These are phyloP conservation scores for Cardamine occulta DNA, from an alignment of 345 rosid species.

Conservation along the genomic window DNA sequence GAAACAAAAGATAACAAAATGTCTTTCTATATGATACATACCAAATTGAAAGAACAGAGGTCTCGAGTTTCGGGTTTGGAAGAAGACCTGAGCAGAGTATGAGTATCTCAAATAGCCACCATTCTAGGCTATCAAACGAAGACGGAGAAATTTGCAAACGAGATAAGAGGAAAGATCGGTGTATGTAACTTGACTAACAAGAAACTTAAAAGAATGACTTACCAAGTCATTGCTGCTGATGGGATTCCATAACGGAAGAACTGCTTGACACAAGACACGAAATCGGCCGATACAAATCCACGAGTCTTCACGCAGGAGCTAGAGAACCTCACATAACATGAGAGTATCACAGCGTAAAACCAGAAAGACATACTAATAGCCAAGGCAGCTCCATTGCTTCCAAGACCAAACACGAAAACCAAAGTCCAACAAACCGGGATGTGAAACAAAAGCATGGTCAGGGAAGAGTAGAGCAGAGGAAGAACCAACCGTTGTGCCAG, in stretches of 20 bases:
- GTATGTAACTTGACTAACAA: constrained; percentile 7
- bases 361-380: constrained; percentile 50
- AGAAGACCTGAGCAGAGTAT: constrained; percentile 53
- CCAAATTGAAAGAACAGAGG: constrained; percentile 70
- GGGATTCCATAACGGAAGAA: constrained; percentile 47
- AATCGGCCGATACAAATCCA: constrained; percentile 1
- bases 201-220: background rate
- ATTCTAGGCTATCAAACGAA: constrained; percentile 52
- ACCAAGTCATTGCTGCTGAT: constrained; percentile 56
- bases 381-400: constrained; percentile 50
- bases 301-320: constrained; percentile 47
- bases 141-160: background rate
- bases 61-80: constrained; percentile 61
- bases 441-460: constrained; percentile 34
- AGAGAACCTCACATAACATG: constrained; percentile 44
- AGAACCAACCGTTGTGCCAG: constrained; percentile 39
- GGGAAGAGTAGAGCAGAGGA: constrained; percentile 27
- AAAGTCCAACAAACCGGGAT: constrained; percentile 19
- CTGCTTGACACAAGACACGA: constrained; percentile 31
- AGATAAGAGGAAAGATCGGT: background rate
- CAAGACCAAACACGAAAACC: constrained; percentile 21
- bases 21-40: constrained; percentile 19
- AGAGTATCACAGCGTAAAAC: constrained; percentile 49
- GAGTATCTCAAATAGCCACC: constrained; percentile 69
- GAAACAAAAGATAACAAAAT: background rate